Conservation (phyloP, 23 red algal species). For the Gracilaria caudata region DNA sequence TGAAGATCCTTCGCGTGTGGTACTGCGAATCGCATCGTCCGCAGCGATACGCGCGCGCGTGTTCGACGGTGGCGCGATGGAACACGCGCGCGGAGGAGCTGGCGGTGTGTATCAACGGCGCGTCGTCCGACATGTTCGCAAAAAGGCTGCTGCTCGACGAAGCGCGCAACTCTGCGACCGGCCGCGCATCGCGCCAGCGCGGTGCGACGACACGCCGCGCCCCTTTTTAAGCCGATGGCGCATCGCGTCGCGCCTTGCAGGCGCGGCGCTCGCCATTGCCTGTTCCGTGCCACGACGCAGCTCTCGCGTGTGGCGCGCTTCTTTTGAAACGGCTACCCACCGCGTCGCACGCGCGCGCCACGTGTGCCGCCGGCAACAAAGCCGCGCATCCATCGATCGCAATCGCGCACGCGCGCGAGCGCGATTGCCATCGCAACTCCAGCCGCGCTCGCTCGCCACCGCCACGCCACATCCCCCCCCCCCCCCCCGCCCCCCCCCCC, state of each 20-base stretch:
- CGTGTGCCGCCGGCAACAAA: not conserved
- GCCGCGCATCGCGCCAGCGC: not conserved
- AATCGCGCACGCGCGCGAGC: not conserved
- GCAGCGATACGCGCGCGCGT: not conserved
- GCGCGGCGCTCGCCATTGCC: no score
- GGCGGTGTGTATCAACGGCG: no score
- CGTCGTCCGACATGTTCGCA: no score
- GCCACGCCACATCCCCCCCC: no score
- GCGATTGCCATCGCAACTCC: no score
- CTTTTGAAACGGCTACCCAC: conserved; percentile 12
- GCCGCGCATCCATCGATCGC: not conserved
- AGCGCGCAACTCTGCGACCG: not conserved
- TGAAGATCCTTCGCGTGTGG: conserved; percentile 42
- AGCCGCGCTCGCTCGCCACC: no score
- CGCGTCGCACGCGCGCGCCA: not conserved
- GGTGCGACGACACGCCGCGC: not conserved
- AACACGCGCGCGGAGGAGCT: not conserved
- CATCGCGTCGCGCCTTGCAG: no score
- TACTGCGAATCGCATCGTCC: not conserved
- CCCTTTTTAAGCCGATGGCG: not conserved
- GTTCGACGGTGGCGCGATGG: conserved; percentile 4
- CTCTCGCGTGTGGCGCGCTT: not conserved
- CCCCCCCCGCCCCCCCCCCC: no score
- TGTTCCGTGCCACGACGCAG: not conserved
- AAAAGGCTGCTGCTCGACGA: no score